Conservation (phyloP, 2,329 filamentous ascomycete genomes). For the Aphanocladium album region DNA sequence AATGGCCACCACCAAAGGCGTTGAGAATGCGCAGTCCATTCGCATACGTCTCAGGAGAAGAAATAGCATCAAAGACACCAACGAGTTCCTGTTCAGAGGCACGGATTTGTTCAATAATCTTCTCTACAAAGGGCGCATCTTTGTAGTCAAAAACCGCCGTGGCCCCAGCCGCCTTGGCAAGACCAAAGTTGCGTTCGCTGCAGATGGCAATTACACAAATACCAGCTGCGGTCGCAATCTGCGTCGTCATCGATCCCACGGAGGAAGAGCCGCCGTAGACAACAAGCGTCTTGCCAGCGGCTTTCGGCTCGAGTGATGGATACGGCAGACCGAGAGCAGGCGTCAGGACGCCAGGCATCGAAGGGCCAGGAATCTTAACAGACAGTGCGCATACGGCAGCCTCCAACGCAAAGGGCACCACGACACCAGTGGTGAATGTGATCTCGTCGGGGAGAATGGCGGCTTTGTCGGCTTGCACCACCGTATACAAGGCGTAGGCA, state of each 20-base stretch:
- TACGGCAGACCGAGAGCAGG: slow-evolving; percentile 21
- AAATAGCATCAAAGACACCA: slow-evolving; percentile 24
- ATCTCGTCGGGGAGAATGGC: slow-evolving; percentile 24
- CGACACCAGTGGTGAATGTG: slow-evolving; percentile 16
- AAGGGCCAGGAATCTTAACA: slow-evolving; percentile 18
- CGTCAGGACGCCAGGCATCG: slow-evolving; percentile 24
- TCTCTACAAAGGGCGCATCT: not conserved
- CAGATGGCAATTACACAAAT: slow-evolving; percentile 38
- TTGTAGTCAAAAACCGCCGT: slow-evolving; percentile 20
- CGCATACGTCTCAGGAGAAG: slow-evolving; percentile 19
- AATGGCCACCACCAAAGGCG: slow-evolving; percentile 27
- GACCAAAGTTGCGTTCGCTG: slow-evolving; percentile 34
- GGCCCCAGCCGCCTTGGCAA: slow-evolving; percentile 36
- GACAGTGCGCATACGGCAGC: slow-evolving; percentile 24
- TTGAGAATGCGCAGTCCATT: slow-evolving; percentile 20
- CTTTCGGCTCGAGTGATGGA: slow-evolving; percentile 16
- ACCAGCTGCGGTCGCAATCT: slow-evolving; percentile 36
- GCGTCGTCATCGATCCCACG: slow-evolving; percentile 40
- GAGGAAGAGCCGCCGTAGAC: slow-evolving; percentile 44
- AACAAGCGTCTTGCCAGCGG: slow-evolving; percentile 20
- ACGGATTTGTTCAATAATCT: not conserved
- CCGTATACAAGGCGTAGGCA: slow-evolving; percentile 22
- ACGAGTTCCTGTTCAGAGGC: slow-evolving; percentile 4
- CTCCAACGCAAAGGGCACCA: slow-evolving; percentile 23
- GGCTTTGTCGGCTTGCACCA: slow-evolving; percentile 20